These are phyloP conservation scores for Acacia pycnantha DNA, from an alignment of 331 rosid species.

Conservation along the genomic window DNA sequence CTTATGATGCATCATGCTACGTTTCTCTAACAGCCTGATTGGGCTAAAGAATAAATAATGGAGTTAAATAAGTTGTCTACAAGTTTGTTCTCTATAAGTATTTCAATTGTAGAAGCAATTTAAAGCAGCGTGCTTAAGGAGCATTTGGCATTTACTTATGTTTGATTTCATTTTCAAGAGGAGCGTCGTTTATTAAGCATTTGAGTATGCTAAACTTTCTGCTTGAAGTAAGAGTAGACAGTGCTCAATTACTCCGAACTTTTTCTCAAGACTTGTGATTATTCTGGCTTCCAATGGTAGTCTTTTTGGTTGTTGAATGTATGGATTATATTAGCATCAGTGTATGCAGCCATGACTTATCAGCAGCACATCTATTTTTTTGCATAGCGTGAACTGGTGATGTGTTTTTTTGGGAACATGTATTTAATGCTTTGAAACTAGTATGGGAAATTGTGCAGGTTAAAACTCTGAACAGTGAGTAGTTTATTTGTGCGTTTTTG, in stretches of 20 bases:
- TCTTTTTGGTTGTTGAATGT: background rate
- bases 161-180: background rate
- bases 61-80: constrained; percentile 12
- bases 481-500: background rate
- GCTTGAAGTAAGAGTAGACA: background rate
- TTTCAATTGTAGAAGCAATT: background rate
- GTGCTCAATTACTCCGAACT: background rate
- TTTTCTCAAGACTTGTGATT: background rate
- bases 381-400: background rate
- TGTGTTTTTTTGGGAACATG: background rate
- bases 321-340: background rate
- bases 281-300: background rate
- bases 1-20: constrained; percentile 6
- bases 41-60: constrained; percentile 5
- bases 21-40: background rate
- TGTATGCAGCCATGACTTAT: background rate
- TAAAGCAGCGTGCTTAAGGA: background rate
- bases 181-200: background rate
- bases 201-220: background rate
- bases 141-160: background rate
- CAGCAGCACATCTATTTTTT: background rate
- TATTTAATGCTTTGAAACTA: background rate
- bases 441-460: background rate
- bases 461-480: background rate
- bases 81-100: background rate